Base-by-base conservation (phyloP, 352 stramenopile species). In the Aphanomyces cochlioides region DNA sequence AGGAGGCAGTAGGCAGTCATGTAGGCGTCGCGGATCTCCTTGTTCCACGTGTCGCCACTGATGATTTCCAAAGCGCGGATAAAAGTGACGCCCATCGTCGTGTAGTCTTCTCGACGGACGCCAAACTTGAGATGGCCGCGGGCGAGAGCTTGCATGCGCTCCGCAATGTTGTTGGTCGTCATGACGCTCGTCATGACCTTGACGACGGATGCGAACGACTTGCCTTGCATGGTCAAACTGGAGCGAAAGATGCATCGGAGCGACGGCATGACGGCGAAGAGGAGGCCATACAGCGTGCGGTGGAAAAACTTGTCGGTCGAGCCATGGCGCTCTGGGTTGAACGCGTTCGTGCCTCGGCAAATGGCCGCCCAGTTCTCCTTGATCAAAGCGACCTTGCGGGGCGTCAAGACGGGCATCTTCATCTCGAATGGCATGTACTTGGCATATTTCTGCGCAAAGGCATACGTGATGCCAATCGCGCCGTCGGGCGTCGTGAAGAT, bases 291-390 rank as follows among this genome's bases (percentile, higher is more conserved):
- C 15, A 66, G 50, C 57, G 57, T 66, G 10, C 37, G 36, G 57
- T 66, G 39, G 38, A 66, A 66, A 34, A 66, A 66, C 57, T 66
- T 66, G 57, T 47, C 39, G 8, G 57, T 37, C 57, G 57, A 53
- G 7, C 36, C 57, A 19, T 66, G 57, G 38, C 50, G 47, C 15
- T 13, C 17, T 40, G 37, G 5, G 57, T 66, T 40, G 39, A 66
- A 66, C 36, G 57, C 57, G 1, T 47, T 34, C 19, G 57, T 66
- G 37, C 57, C 57, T 47, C 21, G 10, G 57, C 36, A 47, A 50
- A 66, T 50, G 39, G 39, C 39, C 10, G 57, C 19, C 57, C 57
- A 66, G 57, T 66, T 47, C 7, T 15, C 12, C 57, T 50, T 47
- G 37, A 66, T 66, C 6, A 66, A 28, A 5, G 57, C 57, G 5